Percentiles rank a stretch among this genome's conserved stretches.
Conservation (phyloP, 148 eudicot species). For the Polygonum maritimum region DNA sequence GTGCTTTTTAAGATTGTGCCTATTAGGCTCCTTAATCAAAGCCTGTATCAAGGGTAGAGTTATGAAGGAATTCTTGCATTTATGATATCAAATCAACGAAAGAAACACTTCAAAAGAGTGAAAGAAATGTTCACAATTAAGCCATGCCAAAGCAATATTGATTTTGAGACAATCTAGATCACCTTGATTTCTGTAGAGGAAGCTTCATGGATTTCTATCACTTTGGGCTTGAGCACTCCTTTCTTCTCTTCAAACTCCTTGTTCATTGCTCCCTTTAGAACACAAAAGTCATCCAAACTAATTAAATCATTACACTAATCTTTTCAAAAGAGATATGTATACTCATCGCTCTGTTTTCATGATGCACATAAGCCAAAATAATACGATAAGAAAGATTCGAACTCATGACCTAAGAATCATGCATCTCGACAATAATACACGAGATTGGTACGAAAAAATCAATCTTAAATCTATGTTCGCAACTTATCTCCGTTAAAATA, state of each 20-base stretch:
- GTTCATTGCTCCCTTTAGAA: background rate
- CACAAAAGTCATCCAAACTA: background rate
- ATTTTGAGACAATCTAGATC: background rate
- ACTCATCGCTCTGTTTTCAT: background rate
- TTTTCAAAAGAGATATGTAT: background rate
- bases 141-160: background rate
- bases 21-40: constrained; percentile 60
- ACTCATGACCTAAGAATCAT: no score
- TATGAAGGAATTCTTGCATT: no score
- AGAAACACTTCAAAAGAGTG: no score
- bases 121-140: background rate
- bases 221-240: constrained; percentile 7
- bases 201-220: constrained; percentile 8
- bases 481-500: no score
- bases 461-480: no score
- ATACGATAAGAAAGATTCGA: no score
- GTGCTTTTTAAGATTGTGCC: constrained; percentile 42
- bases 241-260: constrained; percentile 14
- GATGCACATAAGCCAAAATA: no score
- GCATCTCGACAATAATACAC: no score
- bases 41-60: constrained; percentile 16
- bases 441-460: no score
- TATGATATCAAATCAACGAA: no score
- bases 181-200: constrained; percentile 11
- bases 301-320: background rate